phyloP scores from a whole-genome alignment of 768 basidiomycete species.

The Termitomyces sp. region DNA sequence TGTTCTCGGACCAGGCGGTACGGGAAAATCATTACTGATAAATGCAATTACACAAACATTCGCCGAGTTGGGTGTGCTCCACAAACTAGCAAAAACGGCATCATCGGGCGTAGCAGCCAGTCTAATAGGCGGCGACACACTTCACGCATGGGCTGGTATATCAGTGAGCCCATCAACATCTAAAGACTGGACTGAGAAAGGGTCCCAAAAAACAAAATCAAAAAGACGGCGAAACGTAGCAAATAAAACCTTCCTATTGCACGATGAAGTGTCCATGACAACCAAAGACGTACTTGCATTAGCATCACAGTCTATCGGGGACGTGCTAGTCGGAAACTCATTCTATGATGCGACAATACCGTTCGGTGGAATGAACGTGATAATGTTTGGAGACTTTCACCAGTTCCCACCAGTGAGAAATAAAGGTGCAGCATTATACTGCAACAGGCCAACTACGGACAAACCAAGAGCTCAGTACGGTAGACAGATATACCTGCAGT shows the following conservation, averaged over 20 bases:
- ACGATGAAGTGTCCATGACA: conserved; percentile 42
- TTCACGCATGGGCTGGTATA: conserved; percentile 29
- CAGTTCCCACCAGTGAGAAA: conserved; percentile 41
- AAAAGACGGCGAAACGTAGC: conserved; percentile 14
- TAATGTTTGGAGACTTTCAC: conserved; percentile 39
- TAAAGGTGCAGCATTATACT: conserved; percentile 19
- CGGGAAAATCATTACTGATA: conserved; percentile 40
- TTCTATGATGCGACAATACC: background rate
- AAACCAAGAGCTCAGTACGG: conserved; percentile 22
- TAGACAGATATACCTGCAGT: conserved; percentile 14
- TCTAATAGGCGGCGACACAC: conserved; percentile 32
- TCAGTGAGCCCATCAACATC: background rate
- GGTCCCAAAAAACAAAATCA: background rate
- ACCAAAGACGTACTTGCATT: conserved; percentile 18
- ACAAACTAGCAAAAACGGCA: conserved; percentile 29
- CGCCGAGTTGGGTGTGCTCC: background rate
- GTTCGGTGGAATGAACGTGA: conserved; percentile 29
- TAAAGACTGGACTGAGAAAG: background rate
- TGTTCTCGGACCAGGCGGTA: conserved; percentile 38
- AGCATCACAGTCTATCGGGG: conserved; percentile 1
- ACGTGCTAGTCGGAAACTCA: conserved; percentile 2
- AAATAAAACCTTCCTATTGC: conserved; percentile 24
- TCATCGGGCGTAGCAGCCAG: conserved; percentile 39
- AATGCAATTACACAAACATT: conserved; percentile 34
- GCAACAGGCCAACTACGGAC: conserved; percentile 1